These are phyloP conservation scores for Amaranthus cruentus DNA, from an alignment of 148 eudicot species.

Conservation along the genomic window DNA sequence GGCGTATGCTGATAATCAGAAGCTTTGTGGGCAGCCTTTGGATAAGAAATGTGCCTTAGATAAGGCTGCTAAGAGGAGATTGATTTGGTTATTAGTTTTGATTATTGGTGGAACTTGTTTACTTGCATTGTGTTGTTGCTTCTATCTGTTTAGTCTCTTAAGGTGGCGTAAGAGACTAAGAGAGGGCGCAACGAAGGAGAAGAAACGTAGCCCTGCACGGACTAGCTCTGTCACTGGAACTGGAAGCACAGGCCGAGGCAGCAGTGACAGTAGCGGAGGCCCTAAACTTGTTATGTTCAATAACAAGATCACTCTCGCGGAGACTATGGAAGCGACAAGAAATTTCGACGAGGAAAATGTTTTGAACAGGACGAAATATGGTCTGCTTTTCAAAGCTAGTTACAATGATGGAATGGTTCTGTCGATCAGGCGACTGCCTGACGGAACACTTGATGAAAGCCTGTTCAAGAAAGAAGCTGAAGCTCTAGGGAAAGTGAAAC, in stretches of 20 bases:
- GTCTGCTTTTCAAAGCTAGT: constrained; percentile 61
- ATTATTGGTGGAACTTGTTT: constrained; percentile 43
- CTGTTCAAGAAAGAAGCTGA: constrained; percentile 68
- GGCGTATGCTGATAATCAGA: constrained; percentile 36
- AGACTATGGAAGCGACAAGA: constrained; percentile 74
- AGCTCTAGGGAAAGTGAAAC: constrained; percentile 57
- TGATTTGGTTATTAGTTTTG: constrained; percentile 43
- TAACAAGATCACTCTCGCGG: constrained; percentile 63
- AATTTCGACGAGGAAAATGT: constrained; percentile 82
- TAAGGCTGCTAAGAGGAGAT: constrained; percentile 34
- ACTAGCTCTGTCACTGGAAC: constrained; percentile 62
- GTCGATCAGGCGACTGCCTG: constrained; percentile 56
- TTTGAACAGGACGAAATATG: constrained; percentile 56
- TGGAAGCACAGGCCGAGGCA: constrained; percentile 49
- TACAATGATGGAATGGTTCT: constrained; percentile 72
- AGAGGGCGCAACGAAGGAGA: constrained; percentile 42
- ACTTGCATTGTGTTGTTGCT: constrained; percentile 51
- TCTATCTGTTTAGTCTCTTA: constrained; percentile 44
- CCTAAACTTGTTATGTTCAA: constrained; percentile 86
- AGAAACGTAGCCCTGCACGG: constrained; percentile 61
- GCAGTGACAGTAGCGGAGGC: constrained; percentile 63
- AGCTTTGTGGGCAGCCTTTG: constrained; percentile 67
- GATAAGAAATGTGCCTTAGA: constrained; percentile 36
- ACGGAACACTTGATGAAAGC: constrained; percentile 39
- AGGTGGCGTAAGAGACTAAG: constrained; percentile 63